Base-by-base conservation (phyloP, 2,329 filamentous ascomycete species). In the Verticillium klebahnii region DNA sequence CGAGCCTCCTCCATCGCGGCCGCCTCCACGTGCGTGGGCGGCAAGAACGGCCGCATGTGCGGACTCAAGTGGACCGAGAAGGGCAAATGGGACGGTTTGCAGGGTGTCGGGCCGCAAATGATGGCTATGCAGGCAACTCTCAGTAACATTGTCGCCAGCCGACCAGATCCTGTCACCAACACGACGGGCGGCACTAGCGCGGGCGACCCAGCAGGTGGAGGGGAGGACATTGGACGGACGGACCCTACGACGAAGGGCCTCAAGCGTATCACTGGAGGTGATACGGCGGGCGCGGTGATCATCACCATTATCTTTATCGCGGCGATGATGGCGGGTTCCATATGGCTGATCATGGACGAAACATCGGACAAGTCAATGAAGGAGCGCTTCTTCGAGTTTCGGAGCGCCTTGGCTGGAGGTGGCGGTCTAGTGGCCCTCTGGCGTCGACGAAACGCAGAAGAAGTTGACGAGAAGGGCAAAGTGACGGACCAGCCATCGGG, bases 101-200 rank as follows among this genome's bases (percentile, higher is more conserved):
- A 78, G 7, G 88, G 88, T 7, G 82, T 90, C 2, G 89, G 89
- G 5, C 87, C 90, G 71, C 87, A 90, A 73, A 91, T 91, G 88
- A 81, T 85, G 1, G 87, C 85, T 2, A 76, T 91, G 71, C 86
- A 90, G 68, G 79, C 89, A 11, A 82, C 89, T 7, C 80, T 90
- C 56, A 82, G 82, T 40, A 87, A 85, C 67, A 78, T 88, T 71
- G 82, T 89, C 58, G 67, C 78, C 39, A 64, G 78, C 7, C 74
- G 75, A 11, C 61, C 67, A 0, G 70, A 74, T 1, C 57, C 64
- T 6, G 74, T 82, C 50, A 84, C 81, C 4, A 72, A 78, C 31
- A 68, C 75, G 4, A 85, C 75, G 1, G 89, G 88, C 58, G 88
- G 88, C 29, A 89, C 80, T 15, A 85, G 82, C 64, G 69, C 72